These are phyloP conservation scores for Podaxis mareebaensis DNA, from an alignment of 768 basidiomycete species.

Conservation along the genomic window DNA sequence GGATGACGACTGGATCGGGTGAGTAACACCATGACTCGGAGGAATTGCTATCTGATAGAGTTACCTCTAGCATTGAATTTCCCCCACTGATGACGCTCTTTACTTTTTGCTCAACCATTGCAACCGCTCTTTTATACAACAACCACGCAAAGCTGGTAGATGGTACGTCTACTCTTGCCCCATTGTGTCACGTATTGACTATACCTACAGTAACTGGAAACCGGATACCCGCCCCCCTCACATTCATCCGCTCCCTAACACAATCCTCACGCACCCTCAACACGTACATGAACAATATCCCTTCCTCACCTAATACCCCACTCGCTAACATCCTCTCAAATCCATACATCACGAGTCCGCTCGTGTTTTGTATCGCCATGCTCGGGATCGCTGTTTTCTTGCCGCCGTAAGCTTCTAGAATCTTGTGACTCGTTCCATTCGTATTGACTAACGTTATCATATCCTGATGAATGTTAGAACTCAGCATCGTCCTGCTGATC, in stretches of 20 bases:
- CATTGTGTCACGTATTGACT: not conserved
- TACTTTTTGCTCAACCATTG: conserved; percentile 56
- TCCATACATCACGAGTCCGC: conserved; percentile 70
- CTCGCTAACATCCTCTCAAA: conserved; percentile 57
- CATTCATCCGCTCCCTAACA: conserved; percentile 48
- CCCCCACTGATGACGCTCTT: conserved; percentile 58
- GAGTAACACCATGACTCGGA: conserved; percentile 5
- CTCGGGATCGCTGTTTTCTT: conserved; percentile 53
- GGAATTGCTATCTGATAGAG: not conserved
- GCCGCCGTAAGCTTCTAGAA: conserved; percentile 48
- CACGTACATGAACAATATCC: conserved; percentile 23
- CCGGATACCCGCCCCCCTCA: conserved; percentile 54
- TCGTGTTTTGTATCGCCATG: conserved; percentile 57
- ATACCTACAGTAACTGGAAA: conserved; percentile 54
- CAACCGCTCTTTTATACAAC: conserved; percentile 56
- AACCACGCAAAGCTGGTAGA: conserved; percentile 68
- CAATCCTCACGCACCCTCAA: conserved; percentile 31
- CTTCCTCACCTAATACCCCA: conserved; percentile 35
- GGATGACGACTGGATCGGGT: conserved; percentile 52
- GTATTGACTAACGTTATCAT: not conserved
- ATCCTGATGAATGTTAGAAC: conserved; percentile 23
- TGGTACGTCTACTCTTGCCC: conserved; percentile 41
- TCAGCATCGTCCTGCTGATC: conserved; percentile 76
- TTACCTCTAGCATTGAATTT: conserved; percentile 54
- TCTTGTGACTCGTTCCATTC: not conserved